phyloP scores from a whole-genome alignment of 108 stramenopile genomes.

The Craspedostauros australis region DNA sequence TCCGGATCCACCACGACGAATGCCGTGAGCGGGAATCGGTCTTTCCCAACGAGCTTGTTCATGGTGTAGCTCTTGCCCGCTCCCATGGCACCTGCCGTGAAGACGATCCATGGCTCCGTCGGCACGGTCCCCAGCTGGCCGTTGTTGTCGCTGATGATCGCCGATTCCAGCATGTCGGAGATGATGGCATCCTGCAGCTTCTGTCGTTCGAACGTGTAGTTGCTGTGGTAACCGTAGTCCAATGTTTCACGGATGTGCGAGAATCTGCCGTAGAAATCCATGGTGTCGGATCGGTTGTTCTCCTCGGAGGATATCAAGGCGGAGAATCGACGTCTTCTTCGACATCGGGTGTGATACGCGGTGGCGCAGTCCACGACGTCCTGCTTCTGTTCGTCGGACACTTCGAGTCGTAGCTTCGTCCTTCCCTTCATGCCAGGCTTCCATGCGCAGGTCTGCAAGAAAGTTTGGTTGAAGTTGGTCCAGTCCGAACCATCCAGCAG shows the following conservation, averaged over 20 bases:
- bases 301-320: constrained; percentile 41
- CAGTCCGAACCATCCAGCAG: constrained; percentile 38
- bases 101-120: constrained; percentile 82
- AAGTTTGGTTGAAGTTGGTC: constrained; percentile 44
- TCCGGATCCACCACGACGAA: constrained; percentile 89
- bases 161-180: constrained; percentile 38
- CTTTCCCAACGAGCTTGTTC: constrained; percentile 43
- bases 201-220: constrained; percentile 67
- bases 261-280: constrained; percentile 49
- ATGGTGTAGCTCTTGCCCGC: constrained; percentile 79
- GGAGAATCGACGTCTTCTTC: constrained; percentile 19
- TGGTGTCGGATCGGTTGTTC: constrained; percentile 30
- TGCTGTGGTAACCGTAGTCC: constrained; percentile 60
- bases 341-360: too few relatives aligned
- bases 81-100: constrained; percentile 93
- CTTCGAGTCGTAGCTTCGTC: constrained; percentile 9
- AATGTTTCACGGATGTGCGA: constrained; percentile 54
- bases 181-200: constrained; percentile 65
- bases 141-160: constrained; percentile 54
- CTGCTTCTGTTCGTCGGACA: constrained; percentile 8
- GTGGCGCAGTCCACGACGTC: not conserved
- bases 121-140: constrained; percentile 68
- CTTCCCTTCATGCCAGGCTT: constrained; percentile 29
- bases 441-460: constrained; percentile 58
- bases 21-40: constrained; percentile 67